Conservation (phyloP, 305 asterid species). For the Solanum hybrid region DNA sequence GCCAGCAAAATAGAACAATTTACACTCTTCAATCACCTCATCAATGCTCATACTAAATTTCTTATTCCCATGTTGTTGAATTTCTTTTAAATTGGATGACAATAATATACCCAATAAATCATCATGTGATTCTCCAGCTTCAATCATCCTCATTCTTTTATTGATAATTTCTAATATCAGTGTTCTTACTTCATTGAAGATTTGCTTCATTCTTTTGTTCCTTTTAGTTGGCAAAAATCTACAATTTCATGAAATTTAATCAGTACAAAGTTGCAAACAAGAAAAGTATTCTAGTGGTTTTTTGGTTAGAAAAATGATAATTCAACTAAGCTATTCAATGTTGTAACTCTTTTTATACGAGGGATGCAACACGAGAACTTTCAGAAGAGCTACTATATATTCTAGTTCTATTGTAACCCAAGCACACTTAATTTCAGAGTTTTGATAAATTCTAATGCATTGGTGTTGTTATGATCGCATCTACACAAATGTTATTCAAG, state of each 20-base stretch:
- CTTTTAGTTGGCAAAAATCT: constrained; percentile 28
- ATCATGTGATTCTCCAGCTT: constrained; percentile 8
- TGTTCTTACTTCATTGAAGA: constrained; percentile 22
- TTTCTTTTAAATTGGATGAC: constrained; percentile 21
- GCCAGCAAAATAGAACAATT: constrained; percentile 38
- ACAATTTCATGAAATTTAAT: background rate
- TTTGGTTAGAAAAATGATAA: background rate
- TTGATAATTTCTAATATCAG: constrained; percentile 19
- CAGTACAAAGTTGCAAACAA: background rate
- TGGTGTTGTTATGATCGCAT: background rate
- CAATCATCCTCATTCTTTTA: constrained; percentile 19
- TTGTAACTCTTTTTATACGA: background rate
- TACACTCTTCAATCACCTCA: constrained; percentile 20
- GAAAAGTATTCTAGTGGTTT: background rate
- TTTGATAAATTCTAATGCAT: background rate
- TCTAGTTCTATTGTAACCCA: rapidly evolving
- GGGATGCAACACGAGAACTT: background rate
- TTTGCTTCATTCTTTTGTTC: constrained; percentile 23
- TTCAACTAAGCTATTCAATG: background rate
- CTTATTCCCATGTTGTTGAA: constrained; percentile 21
- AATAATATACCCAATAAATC: constrained; percentile 36
- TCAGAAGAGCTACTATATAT: background rate
- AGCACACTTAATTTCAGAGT: background rate
- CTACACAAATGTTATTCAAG: background rate
- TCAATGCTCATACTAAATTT: constrained; percentile 21